Conservation (phyloP, 352 stramenopile species). For the Plasmopara halstedii region DNA sequence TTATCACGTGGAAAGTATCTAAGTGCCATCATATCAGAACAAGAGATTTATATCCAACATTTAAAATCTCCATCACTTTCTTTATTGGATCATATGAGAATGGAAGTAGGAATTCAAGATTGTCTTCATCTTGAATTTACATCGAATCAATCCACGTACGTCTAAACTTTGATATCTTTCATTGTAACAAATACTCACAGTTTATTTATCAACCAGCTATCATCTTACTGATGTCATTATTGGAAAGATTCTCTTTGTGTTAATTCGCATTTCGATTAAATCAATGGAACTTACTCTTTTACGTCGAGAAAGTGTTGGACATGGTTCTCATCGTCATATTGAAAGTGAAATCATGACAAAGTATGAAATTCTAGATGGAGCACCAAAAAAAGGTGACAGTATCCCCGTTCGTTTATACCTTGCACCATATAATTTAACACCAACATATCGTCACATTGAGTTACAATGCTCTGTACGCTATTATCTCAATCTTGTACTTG, state of each 20-base stretch:
- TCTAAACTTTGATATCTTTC: background rate
- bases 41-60: conserved; percentile 91
- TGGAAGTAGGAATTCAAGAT: conserved; percentile 99
- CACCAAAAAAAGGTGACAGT: conserved; percentile 93
- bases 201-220: conserved; percentile 24
- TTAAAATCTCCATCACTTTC: conserved; percentile 46
- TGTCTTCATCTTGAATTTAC: conserved; percentile 99
- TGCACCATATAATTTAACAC: conserved; percentile 81
- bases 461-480: conserved; percentile 94
- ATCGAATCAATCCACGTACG: conserved; percentile 94
- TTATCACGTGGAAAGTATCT: conserved; percentile 86
- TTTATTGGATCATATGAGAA: conserved; percentile 89
- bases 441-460: conserved; percentile 84
- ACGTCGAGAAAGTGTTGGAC: conserved; percentile 89
- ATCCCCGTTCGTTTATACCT: conserved; percentile 97
- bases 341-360: conserved; percentile 97
- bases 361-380: conserved; percentile 99
- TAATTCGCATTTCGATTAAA: conserved; percentile 99
- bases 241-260: conserved; percentile 97
- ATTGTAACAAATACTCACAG: background rate
- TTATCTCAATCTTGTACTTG: conserved; percentile 97
- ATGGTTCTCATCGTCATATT: conserved; percentile 72
- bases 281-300: conserved; percentile 98
- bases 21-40: conserved; percentile 87
- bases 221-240: conserved; percentile 95